phyloP scores from a whole-genome alignment of 306 rosid genomes.

The Cucurbita ficifolia region DNA sequence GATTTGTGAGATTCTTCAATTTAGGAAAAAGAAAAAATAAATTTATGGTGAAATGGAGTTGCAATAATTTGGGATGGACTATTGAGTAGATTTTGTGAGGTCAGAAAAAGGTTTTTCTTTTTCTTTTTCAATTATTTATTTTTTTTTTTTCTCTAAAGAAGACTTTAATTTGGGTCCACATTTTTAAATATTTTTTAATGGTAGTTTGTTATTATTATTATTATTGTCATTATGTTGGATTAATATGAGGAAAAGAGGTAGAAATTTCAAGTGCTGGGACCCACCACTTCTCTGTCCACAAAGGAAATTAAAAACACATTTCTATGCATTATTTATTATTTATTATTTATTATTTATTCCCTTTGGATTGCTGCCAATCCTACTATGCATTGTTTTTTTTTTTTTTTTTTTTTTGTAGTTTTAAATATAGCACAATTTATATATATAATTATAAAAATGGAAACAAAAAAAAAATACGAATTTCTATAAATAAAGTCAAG shows the following conservation, averaged over 20 bases:
- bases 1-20: neutral
- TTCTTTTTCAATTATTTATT: neutral
- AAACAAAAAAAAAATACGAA: neutral
- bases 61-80: neutral
- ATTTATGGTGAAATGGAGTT: neutral
- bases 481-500: too few relatives aligned
- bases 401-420: neutral
- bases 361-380: slow-evolving; percentile 1
- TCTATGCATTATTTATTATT: neutral
- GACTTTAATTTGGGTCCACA: neutral
- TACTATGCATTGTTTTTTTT: neutral
- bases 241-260: neutral
- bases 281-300: neutral
- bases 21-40: neutral
- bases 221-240: neutral
- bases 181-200: neutral
- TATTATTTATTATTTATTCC: neutral
- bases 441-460: neutral
- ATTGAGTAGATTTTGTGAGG: neutral
- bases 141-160: neutral
- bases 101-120: neutral
- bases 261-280: neutral
- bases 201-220: neutral
- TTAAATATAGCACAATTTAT: neutral
- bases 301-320: neutral